Evolutionary conservation across 768 basidiomycete genomes (phyloP).

Genomic region (Panellus pusillus): DNA sequence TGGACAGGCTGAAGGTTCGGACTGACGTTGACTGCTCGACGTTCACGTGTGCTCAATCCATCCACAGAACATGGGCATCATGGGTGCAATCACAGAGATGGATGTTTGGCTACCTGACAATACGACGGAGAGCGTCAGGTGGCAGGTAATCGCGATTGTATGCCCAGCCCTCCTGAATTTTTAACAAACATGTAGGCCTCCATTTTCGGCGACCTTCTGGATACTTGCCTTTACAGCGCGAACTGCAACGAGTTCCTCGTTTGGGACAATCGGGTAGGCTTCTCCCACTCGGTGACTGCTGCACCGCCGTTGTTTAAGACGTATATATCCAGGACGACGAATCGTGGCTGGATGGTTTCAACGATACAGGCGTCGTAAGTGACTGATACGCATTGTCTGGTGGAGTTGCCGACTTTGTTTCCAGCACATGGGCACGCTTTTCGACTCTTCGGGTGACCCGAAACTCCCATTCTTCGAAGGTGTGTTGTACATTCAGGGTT

Average conservation of each 20-base stretch:
- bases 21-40: not conserved
- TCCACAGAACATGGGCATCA: conserved; percentile 11
- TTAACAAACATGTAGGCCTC: not conserved
- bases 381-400: too few species aligned
- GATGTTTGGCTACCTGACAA: conserved; percentile 21
- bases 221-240: conserved; percentile 8
- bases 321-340: conserved; percentile 11
- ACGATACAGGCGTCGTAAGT: conserved; percentile 10
- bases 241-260: conserved; percentile 19
- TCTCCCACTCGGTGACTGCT: not conserved
- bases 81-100: conserved; percentile 19
- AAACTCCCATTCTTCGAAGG: conserved; percentile 20
- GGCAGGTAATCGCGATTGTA: conserved; percentile 7
- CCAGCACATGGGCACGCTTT: conserved; percentile 17
- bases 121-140: conserved; percentile 12
- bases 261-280: conserved; percentile 16
- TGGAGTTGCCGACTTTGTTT: not conserved
- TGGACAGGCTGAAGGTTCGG: conserved; percentile 19
- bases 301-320: not conserved
- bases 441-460: conserved; percentile 9
- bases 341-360: conserved; percentile 10
- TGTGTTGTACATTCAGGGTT: not conserved
- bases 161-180: not conserved
- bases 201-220: conserved; percentile 20
- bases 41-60: not conserved